phyloP scores from a whole-genome alignment of 306 rosid species.

The Alnus rubra region DNA sequence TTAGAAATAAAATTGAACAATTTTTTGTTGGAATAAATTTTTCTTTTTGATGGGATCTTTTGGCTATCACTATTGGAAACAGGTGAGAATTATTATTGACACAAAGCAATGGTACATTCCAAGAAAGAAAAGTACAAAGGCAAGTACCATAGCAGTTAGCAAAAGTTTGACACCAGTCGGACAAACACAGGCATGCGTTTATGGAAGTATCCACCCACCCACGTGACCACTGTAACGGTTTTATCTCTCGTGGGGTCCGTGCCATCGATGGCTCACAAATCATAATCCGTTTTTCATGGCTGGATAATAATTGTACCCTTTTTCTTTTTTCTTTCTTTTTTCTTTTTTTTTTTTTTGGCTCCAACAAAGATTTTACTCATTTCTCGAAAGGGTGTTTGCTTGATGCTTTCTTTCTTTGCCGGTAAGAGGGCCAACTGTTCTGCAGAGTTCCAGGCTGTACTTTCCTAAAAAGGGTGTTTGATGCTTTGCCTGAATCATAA shows the following conservation, averaged over 20 bases:
- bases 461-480: no score
- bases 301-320: not conserved
- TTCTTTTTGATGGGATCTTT: no score
- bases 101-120: not conserved
- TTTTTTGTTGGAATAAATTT: no score
- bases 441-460: no score
- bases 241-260: conserved; percentile 9
- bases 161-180: not conserved
- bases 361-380: conserved; percentile 26
- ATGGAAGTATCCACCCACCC: not conserved
- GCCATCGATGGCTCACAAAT: conserved; percentile 10
- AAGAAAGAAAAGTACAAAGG: conserved; percentile 21
- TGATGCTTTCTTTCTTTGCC: not conserved
- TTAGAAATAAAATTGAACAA: no score
- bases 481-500: no score
- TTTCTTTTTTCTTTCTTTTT: not conserved
- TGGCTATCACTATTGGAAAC: no score
- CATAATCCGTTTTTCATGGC: conserved; percentile 11
- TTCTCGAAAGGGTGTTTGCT: not conserved
- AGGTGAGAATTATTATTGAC: conserved; percentile 1
- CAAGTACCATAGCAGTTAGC: not conserved
- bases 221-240: conserved; percentile 25
- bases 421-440: no score
- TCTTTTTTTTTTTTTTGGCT: not conserved
- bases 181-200: not conserved